Conservation (phyloP, 225 moss, liverwort and hornwort species). For the Antitrichia curtipendula region DNA sequence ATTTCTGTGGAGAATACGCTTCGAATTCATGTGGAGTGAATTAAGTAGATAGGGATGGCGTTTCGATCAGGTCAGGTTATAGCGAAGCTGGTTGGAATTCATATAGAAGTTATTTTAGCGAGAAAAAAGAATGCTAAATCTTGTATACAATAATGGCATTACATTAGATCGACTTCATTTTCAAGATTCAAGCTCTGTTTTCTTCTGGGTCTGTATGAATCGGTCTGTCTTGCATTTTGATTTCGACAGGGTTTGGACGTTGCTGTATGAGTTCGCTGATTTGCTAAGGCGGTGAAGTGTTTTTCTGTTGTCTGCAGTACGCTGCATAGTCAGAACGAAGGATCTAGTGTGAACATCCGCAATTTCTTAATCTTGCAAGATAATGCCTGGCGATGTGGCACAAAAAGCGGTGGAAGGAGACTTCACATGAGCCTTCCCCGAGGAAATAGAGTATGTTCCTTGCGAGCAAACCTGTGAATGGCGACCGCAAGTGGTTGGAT, state of each 20-base stretch:
- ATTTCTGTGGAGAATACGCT: not conserved
- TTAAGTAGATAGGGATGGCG: not conserved
- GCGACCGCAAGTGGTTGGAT: slow-evolving; percentile 38
- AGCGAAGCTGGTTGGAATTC: not conserved
- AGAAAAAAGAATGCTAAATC: too few relatives aligned
- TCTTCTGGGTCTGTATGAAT: not conserved
- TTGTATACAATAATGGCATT: not conserved
- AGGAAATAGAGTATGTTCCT: slow-evolving; percentile 41
- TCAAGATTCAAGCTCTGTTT: not conserved
- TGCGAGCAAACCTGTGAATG: slow-evolving; percentile 33
- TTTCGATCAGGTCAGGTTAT: not conserved
- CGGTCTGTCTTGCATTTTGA: not conserved
- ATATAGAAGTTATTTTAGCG: not conserved
- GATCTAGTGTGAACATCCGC: not conserved
- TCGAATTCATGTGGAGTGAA: not conserved
- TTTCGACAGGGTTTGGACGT: not conserved
- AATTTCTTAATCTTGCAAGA: not conserved
- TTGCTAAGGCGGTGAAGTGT: not conserved
- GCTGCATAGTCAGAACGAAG: not conserved
- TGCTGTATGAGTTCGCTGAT: not conserved
- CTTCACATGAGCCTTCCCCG: not conserved
- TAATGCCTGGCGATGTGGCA: not conserved
- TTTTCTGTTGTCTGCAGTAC: not conserved
- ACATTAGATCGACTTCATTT: not conserved
- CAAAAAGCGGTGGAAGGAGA: not conserved